Percentiles rank a stretch among this genome's conserved stretches.
These are phyloP conservation scores for Ustilago curta DNA, from an alignment of 1,284 basidiomycete genomes.

Conservation along the genomic window DNA sequence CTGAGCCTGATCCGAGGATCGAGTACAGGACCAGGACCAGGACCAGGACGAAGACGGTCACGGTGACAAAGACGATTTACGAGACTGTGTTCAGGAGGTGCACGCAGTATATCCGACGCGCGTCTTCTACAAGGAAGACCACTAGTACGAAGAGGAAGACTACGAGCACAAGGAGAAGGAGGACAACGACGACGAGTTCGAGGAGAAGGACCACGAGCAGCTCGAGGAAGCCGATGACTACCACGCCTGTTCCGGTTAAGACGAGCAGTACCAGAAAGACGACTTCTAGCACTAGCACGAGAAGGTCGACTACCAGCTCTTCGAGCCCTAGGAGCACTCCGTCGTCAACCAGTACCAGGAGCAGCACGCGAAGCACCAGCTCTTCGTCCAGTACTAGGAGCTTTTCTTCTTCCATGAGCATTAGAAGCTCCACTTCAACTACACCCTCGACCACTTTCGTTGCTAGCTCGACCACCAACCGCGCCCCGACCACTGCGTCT, in stretches of 20 bases:
- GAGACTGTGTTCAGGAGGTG: constrained; percentile 39
- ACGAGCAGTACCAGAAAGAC: constrained; percentile 1
- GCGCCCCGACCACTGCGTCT: constrained; percentile 15
- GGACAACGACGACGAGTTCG: background rate
- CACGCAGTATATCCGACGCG: constrained; percentile 23
- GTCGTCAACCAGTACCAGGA: background rate
- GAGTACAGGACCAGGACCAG: constrained; percentile 16
- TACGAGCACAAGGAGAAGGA: background rate
- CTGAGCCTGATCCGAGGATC: constrained; percentile 12
- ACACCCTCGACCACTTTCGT: constrained; percentile 10
- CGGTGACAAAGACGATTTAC: constrained; percentile 37
- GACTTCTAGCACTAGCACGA: background rate
- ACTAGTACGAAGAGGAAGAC: constrained; percentile 4
- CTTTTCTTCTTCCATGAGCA: background rate
- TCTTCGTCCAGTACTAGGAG: constrained; percentile 2
- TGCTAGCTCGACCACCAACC: constrained; percentile 21
- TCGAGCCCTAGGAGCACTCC: background rate
- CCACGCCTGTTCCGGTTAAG: background rate
- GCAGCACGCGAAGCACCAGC: background rate
- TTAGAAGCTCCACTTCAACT: constrained; percentile 5
- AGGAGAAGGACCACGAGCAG: background rate
- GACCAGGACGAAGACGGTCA: constrained; percentile 22
- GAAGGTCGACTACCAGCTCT: background rate
- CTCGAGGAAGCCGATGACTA: background rate
- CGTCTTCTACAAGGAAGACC: constrained; percentile 5